These are phyloP conservation scores for Alternaria conjuncta DNA, from an alignment of 2,329 filamentous ascomycete genomes.

Conservation along the genomic window DNA sequence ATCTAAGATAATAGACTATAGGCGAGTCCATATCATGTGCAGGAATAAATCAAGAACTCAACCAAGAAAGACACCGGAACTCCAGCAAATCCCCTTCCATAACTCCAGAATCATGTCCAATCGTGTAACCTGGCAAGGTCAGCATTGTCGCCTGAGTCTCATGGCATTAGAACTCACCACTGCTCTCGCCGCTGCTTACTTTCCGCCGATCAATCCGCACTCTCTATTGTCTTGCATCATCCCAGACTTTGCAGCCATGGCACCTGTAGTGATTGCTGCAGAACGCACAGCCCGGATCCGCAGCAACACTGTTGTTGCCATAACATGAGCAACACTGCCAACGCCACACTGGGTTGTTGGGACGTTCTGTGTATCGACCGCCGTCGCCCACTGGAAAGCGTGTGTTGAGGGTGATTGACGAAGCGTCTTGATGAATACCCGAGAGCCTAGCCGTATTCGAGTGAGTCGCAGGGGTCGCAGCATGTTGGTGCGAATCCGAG, in stretches of 20 bases:
- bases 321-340: background rate
- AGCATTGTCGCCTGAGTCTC: background rate
- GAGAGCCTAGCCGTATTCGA: background rate
- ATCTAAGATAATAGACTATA: background rate
- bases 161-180: too few relatives aligned
- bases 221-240: too few relatives aligned
- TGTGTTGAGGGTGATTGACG: background rate
- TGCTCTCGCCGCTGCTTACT: too few relatives aligned
- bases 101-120: background rate
- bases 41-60: background rate
- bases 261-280: background rate
- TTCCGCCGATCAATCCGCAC: too few relatives aligned
- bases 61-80: background rate
- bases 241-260: background rate
- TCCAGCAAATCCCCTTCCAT: background rate
- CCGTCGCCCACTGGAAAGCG: background rate
- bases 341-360: background rate
- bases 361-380: background rate
- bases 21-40: background rate
- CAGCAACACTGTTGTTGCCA: background rate
- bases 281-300: background rate
- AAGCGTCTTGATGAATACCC: background rate
- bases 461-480: background rate
- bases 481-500: background rate
- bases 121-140: background rate